These are phyloP conservation scores for Didymella glomerata DNA, from an alignment of 2,329 filamentous ascomycete genomes.

Conservation along the genomic window DNA sequence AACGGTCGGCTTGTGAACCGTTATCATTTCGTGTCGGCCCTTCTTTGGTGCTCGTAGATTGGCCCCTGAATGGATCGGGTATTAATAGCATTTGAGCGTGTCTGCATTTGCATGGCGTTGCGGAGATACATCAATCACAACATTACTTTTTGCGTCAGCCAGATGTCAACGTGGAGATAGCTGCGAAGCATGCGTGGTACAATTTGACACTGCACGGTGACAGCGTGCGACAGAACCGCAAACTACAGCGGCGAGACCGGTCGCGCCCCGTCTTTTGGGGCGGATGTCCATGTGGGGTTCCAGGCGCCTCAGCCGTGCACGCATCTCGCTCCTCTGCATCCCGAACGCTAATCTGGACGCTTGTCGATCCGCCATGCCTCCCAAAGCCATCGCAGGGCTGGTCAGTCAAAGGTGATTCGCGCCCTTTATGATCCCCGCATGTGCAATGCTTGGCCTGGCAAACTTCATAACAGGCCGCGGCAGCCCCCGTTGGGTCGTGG, in stretches of 20 bases:
- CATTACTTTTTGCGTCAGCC: not conserved
- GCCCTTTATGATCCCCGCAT: slow-evolving; percentile 17
- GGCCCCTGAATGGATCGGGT: not conserved
- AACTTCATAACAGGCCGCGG: slow-evolving; percentile 17
- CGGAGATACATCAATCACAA: not conserved
- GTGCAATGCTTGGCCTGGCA: slow-evolving; percentile 14
- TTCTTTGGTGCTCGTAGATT: slow-evolving; percentile 7
- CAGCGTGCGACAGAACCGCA: slow-evolving; percentile 1
- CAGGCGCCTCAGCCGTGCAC: slow-evolving; percentile 14
- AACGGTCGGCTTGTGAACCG: not conserved
- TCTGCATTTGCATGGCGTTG: slow-evolving; percentile 40
- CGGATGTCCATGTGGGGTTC: not conserved
- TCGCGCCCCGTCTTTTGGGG: not conserved
- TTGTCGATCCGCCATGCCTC: slow-evolving; percentile 21
- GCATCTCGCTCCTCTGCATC: slow-evolving; percentile 8
- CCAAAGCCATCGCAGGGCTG: slow-evolving; percentile 2
- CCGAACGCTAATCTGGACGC: slow-evolving; percentile 6
- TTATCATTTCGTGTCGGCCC: slow-evolving; percentile 9
- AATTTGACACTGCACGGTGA: not conserved
- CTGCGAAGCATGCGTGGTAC: slow-evolving; percentile 1
- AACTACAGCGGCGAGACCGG: not conserved
- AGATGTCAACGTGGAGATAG: not conserved
- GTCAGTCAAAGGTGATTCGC: slow-evolving; percentile 13
- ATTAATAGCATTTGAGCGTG: slow-evolving; percentile 20
- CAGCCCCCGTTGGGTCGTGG: slow-evolving; percentile 9